Evolutionary conservation across 2,329 filamentous ascomycete species (phyloP).

Genomic region (Colletotrichum lindemuthianum): DNA sequence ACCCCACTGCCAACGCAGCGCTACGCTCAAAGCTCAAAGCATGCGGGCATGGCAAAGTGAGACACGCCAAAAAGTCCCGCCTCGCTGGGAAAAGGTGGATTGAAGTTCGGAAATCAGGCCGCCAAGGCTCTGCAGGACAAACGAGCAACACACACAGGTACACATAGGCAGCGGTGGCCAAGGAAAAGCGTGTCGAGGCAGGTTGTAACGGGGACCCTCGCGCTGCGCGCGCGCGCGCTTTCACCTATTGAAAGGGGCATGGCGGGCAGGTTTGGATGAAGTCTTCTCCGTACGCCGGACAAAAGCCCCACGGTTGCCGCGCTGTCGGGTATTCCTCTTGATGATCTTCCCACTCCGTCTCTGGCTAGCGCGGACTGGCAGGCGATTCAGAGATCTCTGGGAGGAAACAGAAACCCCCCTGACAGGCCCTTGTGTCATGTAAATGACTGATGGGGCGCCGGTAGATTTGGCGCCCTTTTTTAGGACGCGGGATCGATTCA

Average conservation of each 20-base stretch:
- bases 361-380: constrained; percentile 21
- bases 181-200: constrained; percentile 3
- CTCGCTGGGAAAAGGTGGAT: constrained; percentile 29
- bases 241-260: background rate
- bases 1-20: constrained; percentile 7
- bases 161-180: constrained; percentile 5
- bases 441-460: constrained; percentile 20
- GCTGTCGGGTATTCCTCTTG: constrained; percentile 30
- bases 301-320: constrained; percentile 31
- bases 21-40: constrained; percentile 10
- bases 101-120: background rate
- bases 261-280: constrained; percentile 33
- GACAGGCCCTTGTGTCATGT: constrained; percentile 28
- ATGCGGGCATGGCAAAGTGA: constrained; percentile 23
- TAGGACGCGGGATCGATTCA: constrained; percentile 11
- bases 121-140: constrained; percentile 14
- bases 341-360: background rate
- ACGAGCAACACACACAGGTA: constrained; percentile 3
- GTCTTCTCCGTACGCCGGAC: constrained; percentile 1
- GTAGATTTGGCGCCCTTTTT: constrained; percentile 29
- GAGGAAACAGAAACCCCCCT: constrained; percentile 11
- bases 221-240: constrained; percentile 5
- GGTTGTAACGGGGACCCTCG: constrained; percentile 21
- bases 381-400: constrained; percentile 30
- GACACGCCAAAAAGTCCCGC: constrained; percentile 35